Evolutionary conservation across 83 land plant genomes (phyloP).

Genomic region (Picea mariana): DNA sequence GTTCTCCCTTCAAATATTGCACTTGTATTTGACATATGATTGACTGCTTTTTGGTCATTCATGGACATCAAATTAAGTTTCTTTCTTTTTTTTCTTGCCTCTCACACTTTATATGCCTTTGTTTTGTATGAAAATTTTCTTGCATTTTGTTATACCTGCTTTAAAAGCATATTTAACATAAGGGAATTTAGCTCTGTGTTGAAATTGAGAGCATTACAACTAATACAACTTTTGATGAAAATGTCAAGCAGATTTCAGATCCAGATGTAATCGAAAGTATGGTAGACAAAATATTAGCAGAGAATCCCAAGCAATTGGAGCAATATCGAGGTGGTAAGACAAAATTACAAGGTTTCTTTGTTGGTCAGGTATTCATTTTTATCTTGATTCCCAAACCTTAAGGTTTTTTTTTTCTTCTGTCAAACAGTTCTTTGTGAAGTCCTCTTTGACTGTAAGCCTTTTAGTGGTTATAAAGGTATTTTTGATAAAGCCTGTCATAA

Average conservation of each 20-base stretch:
- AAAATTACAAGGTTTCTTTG: slow-evolving; percentile 92
- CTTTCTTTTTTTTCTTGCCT: background rate
- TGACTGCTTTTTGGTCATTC: background rate
- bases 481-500: background rate
- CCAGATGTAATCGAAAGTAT: slow-evolving; percentile 68
- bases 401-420: background rate
- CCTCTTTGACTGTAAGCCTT: background rate
- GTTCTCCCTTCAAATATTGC: background rate
- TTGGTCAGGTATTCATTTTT: slow-evolving; percentile 74
- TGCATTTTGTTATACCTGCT: background rate
- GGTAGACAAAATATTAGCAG: slow-evolving; percentile 75
- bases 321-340: slow-evolving; percentile 90
- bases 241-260: slow-evolving; percentile 48
- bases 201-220: no score
- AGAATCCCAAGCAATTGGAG: slow-evolving; percentile 86
- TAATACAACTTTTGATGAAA: background rate
- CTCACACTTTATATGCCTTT: background rate
- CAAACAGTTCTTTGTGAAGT: background rate
- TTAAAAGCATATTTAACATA: background rate
- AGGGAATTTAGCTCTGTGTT: no score
- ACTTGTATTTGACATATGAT: background rate
- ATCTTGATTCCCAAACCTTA: background rate
- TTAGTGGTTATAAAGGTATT: background rate
- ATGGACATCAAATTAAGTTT: background rate
- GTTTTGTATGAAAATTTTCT: slow-evolving; percentile 1